Conservation (phyloP, 2,329 filamentous ascomycete species). For the Epichloe elymi region DNA sequence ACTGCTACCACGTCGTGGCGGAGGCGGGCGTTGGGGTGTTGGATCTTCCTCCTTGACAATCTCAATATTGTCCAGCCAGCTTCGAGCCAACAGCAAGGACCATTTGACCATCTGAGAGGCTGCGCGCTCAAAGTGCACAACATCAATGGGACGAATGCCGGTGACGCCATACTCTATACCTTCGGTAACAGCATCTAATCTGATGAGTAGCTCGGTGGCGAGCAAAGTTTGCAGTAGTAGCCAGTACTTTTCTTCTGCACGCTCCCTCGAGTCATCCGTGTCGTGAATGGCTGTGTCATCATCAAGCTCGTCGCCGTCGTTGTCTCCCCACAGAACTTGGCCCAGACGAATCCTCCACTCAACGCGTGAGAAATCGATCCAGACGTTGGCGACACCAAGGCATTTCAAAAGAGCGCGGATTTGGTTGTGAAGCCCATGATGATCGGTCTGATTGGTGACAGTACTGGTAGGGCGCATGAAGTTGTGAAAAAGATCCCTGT, state of each 20-base stretch:
- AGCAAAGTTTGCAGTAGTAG: constrained; percentile 52
- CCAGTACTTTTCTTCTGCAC: constrained; percentile 53
- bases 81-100: constrained; percentile 50
- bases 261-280: constrained; percentile 33
- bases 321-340: constrained; percentile 54
- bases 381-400: constrained; percentile 51
- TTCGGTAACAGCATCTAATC: constrained; percentile 49
- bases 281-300: constrained; percentile 40
- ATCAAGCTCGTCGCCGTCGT: constrained; percentile 36
- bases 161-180: constrained; percentile 42
- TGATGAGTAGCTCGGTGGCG: constrained; percentile 50
- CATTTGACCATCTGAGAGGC: constrained; percentile 51
- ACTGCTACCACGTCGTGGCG: constrained; percentile 15
- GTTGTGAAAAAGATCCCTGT: constrained; percentile 48
- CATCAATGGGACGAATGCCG: constrained; percentile 39
- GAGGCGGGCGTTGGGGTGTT: constrained; percentile 4
- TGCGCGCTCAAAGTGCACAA: constrained; percentile 48
- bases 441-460: constrained; percentile 43
- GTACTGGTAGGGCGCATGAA: constrained; percentile 44
- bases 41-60: constrained; percentile 32
- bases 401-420: constrained; percentile 56
- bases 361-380: constrained; percentile 62
- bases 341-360: constrained; percentile 64
- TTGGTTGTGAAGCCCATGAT: constrained; percentile 53
- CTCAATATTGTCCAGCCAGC: constrained; percentile 56